Evolutionary conservation across 805 yeast species (phyloP), one percentile per base, ranked within the genome.

Genomic region (Hagleromyces aurorensis): DNA sequence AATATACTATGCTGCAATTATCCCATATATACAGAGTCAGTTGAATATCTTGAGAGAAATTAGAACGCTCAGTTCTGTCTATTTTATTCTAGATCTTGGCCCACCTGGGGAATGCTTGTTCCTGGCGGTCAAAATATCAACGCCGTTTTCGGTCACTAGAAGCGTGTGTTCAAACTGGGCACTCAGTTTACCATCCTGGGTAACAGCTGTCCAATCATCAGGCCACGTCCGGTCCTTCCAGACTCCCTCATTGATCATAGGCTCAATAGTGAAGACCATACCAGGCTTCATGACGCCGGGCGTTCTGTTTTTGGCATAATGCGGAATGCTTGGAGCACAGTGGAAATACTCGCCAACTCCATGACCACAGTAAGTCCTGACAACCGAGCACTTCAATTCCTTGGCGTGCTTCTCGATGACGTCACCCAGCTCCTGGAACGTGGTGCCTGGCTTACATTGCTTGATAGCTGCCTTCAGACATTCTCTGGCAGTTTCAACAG

Each of bases 81-180:
- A 53, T 48, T 59, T 53, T 21, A 63, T 61, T 62, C 89, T 69
- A 23, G 70, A 59, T 32, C 76, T 57, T 19, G 94, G 71, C 1
- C 96, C 97, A 34, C 97, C 98, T 4, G 97, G 96, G 20, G 93
- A 78, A 41, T 66, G 64, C 41, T 76, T 78, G 31, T 67, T 69
- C 57, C 96, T 73, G 1, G 85, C 93, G 14, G 94, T 79, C 44
- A 91, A 68, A 10, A 89, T 78, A 63, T 91, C 98, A 16, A 76
- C 82, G 13, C 98, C 98, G 30, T 75, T 78, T 52, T 87, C 97
- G 6, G 98, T 91, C 21, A 91, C 91, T 35, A 91, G 59, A 51
- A 91, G 50, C 52, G 93, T 89, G 55, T 91, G 96, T 60, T 91
- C 95, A 48, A 91, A 91, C 59, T 91, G 98, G 1, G 98, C 97